These are phyloP conservation scores for Tephrocybe sp. DNA, from an alignment of 768 basidiomycete species.

Conservation along the genomic window DNA sequence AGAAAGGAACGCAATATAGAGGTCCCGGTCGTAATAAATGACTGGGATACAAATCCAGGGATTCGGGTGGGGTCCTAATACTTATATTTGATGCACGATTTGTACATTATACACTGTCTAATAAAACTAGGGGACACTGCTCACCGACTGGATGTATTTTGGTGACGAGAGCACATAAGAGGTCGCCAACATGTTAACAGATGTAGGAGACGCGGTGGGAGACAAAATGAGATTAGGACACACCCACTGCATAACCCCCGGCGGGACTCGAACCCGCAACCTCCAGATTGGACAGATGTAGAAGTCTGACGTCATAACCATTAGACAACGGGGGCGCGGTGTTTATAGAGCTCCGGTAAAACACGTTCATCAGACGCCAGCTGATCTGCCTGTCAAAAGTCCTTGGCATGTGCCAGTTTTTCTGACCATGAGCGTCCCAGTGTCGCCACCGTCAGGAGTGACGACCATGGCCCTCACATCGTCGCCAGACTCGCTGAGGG, in stretches of 20 bases:
- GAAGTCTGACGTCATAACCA: constrained; percentile 92
- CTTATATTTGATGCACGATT: neutral
- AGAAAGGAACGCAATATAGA: constrained; percentile 41
- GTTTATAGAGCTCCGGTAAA: neutral
- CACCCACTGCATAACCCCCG: constrained; percentile 68
- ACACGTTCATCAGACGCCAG: neutral
- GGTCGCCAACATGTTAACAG: no score
- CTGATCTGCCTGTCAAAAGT: no score
- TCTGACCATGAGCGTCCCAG: constrained; percentile 22
- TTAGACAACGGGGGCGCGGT: constrained; percentile 79
- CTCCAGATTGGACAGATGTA: constrained; percentile 63
- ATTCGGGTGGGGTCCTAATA: constrained; percentile 18
- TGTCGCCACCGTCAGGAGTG: constrained; percentile 7
- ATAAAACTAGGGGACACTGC: no score
- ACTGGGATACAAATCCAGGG: constrained; percentile 19
- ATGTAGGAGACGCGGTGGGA: no score
- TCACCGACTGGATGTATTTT: no score
- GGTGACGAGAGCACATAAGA: no score
- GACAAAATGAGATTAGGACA: no score
- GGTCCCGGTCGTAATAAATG: constrained; percentile 27
- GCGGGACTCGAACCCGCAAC: constrained; percentile 87
- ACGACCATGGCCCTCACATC: constrained; percentile 8
- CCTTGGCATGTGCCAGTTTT: no score
- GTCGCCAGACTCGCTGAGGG: constrained; percentile 12
- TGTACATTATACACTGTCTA: constrained; percentile 9